Evolutionary conservation across 306 rosid species (phyloP).

Genomic region (Cotoneaster glaucophyllus): DNA sequence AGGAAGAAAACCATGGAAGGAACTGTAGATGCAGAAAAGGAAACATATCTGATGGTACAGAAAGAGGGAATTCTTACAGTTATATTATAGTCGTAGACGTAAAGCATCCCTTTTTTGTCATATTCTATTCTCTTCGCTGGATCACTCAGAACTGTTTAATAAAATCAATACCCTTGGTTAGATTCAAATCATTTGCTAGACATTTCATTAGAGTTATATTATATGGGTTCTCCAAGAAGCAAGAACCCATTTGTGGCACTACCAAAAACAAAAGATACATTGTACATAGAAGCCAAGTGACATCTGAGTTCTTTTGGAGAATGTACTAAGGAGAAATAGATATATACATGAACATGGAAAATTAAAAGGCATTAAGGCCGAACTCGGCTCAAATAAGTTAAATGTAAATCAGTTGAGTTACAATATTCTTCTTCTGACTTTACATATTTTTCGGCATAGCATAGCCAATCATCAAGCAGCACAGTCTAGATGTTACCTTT

Average conservation of each 20-base stretch:
- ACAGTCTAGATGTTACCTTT: neutral
- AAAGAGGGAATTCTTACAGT: conserved; percentile 46
- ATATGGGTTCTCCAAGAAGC: neutral
- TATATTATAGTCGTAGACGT: conserved; percentile 67
- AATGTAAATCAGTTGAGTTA: neutral
- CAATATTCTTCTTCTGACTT: neutral
- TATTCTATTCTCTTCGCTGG: conserved; percentile 81
- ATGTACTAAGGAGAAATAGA: neutral
- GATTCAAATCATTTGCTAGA: conserved; percentile 17
- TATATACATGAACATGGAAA: neutral
- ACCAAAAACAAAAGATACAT: neutral
- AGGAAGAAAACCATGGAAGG: neutral
- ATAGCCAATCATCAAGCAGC: neutral
- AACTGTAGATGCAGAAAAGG: neutral
- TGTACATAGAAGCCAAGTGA: neutral
- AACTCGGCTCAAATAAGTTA: neutral
- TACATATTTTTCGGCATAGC: neutral
- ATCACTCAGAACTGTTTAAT: conserved; percentile 79
- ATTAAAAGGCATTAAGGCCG: neutral
- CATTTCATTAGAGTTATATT: neutral
- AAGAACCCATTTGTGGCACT: neutral
- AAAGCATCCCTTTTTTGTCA: conserved; percentile 76
- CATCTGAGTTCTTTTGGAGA: neutral
- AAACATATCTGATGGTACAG: neutral
- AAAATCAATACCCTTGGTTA: conserved; percentile 22